Percentiles rank a stretch among this genome's conserved stretches.
Evolutionary conservation across 1,284 basidiomycete species (phyloP).

Genomic region (Cutaneotrichosporon sp.): DNA sequence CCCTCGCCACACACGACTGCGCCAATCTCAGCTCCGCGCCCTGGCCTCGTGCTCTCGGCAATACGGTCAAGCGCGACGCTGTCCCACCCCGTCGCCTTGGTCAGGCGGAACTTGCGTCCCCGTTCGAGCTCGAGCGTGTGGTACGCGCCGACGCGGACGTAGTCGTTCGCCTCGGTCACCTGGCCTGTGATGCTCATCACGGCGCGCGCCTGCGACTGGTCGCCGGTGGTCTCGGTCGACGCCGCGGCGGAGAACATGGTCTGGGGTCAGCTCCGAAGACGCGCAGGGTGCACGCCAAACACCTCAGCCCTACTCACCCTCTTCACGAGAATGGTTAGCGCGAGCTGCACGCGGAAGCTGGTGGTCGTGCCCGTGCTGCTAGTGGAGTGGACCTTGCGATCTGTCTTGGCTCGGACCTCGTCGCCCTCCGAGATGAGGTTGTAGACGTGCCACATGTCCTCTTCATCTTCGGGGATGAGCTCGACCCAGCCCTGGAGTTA

Average conservation of each 20-base stretch:
- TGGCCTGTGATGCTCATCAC: constrained; percentile 82
- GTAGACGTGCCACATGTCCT: constrained; percentile 99
- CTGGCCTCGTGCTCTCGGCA: constrained; percentile 82
- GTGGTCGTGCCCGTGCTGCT: constrained; percentile 90
- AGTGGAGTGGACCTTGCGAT: constrained; percentile 67
- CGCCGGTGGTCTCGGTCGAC: constrained; percentile 49
- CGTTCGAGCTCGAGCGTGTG: constrained; percentile 91
- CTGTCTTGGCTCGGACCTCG: constrained; percentile 77
- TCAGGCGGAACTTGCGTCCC: constrained; percentile 62
- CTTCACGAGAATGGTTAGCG: constrained; percentile 76
- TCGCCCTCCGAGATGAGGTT: constrained; percentile 92
- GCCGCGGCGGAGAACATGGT: constrained; percentile 64
- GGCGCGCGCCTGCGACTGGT: constrained; percentile 51
- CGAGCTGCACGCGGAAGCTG: constrained; percentile 78
- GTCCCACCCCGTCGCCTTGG: constrained; percentile 85
- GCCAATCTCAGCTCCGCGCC: constrained; percentile 89
- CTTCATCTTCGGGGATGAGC: constrained; percentile 88
- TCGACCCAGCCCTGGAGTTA: constrained; percentile 71
- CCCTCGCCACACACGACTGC: constrained; percentile 95
- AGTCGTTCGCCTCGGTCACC: constrained; percentile 82
- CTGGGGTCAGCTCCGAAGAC: constrained; percentile 25
- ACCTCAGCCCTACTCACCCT: constrained; percentile 45
- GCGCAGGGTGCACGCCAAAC: too few species aligned
- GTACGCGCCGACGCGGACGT: constrained; percentile 90
- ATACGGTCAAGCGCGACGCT: constrained; percentile 76